Conservation (phyloP, 169 alveolate species). For the Theileria orientalis region DNA sequence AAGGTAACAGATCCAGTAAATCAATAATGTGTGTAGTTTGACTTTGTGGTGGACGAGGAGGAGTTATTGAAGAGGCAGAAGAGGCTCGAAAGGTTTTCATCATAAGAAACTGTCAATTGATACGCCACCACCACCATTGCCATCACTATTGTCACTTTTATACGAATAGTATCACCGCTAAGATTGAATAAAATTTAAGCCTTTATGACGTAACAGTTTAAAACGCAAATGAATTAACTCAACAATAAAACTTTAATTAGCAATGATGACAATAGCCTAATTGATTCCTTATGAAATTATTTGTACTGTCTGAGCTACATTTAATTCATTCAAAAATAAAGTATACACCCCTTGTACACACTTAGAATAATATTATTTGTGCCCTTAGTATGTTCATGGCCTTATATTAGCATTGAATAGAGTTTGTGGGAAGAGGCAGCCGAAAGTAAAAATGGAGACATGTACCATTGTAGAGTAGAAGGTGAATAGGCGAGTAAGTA, state of each 20-base stretch:
- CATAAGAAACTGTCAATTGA: background rate
- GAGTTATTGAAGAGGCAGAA: constrained; percentile 31
- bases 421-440: no score
- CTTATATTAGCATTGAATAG: no score
- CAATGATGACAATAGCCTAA: constrained; percentile 48
- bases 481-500: no score
- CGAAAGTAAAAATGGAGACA: background rate
- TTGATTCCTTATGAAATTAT: constrained; percentile 49
- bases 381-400: no score
- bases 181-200: no score
- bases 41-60: constrained; percentile 42
- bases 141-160: background rate
- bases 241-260: constrained; percentile 6
- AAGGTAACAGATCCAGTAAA: background rate
- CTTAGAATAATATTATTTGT: no score
- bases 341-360: background rate
- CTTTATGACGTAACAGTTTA: no score
- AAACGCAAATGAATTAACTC: no score
- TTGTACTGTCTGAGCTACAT: constrained; percentile 67
- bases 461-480: no score
- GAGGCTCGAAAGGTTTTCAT: constrained; percentile 42
- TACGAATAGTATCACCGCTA: no score
- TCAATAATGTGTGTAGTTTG: background rate
- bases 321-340: background rate
- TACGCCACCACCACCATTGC: background rate